phyloP scores from a whole-genome alignment of 2,329 filamentous ascomycete genomes.

The Aspergillus piperis region DNA sequence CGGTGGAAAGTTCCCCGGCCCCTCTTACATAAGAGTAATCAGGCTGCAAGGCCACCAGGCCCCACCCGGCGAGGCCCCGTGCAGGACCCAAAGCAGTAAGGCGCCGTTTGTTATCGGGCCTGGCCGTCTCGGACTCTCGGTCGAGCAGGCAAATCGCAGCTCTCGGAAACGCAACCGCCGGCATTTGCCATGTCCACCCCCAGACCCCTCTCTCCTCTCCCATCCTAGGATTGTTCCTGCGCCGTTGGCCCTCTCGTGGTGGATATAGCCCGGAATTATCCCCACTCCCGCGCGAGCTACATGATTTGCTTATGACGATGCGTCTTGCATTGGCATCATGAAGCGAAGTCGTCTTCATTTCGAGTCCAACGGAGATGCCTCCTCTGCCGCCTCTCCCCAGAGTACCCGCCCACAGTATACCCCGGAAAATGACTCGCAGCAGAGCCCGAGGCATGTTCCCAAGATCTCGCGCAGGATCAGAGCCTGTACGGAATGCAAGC shows the following conservation, averaged over 20 bases:
- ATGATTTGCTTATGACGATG: conserved; percentile 26
- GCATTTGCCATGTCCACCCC: conserved; percentile 7
- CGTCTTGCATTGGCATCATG: conserved; percentile 29
- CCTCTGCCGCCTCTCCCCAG: conserved; percentile 37
- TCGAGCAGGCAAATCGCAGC: conserved; percentile 12
- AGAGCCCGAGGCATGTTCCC: conserved; percentile 33
- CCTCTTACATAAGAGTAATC: not conserved
- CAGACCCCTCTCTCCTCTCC: conserved; percentile 8
- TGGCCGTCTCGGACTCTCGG: conserved; percentile 13
- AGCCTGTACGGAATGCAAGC: conserved; percentile 56
- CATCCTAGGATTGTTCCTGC: not conserved
- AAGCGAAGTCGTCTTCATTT: conserved; percentile 44
- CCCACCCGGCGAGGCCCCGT: not conserved
- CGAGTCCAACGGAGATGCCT: conserved; percentile 39
- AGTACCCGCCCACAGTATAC: conserved; percentile 22
- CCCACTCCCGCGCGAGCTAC: conserved; percentile 15
- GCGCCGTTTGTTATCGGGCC: not conserved
- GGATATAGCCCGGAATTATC: not conserved
- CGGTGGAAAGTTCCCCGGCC: conserved; percentile 10
- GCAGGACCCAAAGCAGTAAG: not conserved
- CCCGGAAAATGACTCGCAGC: conserved; percentile 32
- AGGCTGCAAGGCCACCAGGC: conserved; percentile 20
- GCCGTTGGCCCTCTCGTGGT: not conserved
- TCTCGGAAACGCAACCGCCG: not conserved
- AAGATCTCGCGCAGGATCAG: conserved; percentile 49